phyloP scores from a whole-genome alignment of 148 eudicot genomes.

The Chenopodium album region DNA sequence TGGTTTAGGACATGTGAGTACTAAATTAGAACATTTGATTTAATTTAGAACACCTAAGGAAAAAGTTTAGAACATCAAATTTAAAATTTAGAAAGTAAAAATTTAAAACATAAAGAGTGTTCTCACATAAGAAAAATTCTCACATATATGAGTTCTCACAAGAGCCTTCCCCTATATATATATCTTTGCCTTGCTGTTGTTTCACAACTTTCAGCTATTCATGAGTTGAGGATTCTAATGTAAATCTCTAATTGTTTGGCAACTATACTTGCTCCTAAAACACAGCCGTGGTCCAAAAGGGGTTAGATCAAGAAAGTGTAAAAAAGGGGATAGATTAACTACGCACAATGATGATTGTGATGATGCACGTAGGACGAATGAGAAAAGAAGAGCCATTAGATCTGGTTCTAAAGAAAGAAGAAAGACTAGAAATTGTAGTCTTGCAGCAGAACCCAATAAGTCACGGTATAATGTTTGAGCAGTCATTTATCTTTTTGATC shows the following conservation, averaged over 20 bases:
- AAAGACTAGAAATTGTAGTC: background rate
- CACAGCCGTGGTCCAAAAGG: background rate
- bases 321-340: background rate
- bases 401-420: constrained; percentile 3
- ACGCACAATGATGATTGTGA: background rate
- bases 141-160: too few relatives aligned
- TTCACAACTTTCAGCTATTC: background rate
- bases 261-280: background rate
- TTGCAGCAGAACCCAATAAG: background rate
- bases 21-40: too few relatives aligned
- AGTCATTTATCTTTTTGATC: background rate
- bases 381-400: background rate
- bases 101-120: too few relatives aligned
- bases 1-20: too few relatives aligned
- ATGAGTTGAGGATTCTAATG: background rate
- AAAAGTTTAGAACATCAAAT: too few relatives aligned
- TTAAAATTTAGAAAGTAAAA: too few relatives aligned
- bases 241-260: background rate
- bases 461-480: constrained; percentile 16
- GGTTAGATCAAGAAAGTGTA: constrained; percentile 4
- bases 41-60: too few relatives aligned
- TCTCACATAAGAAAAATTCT: too few relatives aligned
- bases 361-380: background rate
- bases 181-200: too few relatives aligned
- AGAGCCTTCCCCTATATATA: too few relatives aligned